Evolutionary conservation across 176 grass and related monocot species (phyloP).

Genomic region (Zoysia pacifica): DNA sequence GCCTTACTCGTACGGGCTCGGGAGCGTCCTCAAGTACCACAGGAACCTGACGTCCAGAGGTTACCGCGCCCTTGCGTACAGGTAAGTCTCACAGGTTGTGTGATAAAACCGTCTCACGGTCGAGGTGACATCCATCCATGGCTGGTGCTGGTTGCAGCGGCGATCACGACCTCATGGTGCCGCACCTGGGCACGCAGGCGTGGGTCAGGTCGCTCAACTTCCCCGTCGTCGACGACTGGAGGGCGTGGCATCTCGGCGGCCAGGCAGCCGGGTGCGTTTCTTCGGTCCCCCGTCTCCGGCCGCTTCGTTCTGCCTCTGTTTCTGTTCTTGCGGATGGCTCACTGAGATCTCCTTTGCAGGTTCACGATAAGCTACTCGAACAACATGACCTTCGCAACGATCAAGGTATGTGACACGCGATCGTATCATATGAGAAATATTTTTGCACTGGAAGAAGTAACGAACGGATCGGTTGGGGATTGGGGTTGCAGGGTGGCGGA

Average conservation of each 20-base stretch:
- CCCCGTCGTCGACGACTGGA: slow-evolving; percentile 40
- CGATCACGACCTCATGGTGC: slow-evolving; percentile 48
- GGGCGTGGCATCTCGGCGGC: slow-evolving; percentile 53
- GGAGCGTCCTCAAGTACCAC: slow-evolving; percentile 46
- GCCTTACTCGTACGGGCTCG: not conserved
- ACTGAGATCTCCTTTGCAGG: not conserved
- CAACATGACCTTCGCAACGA: slow-evolving; percentile 46
- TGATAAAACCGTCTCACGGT: not conserved
- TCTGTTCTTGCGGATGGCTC: not conserved
- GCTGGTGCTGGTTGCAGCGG: slow-evolving; percentile 23
- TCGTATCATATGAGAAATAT: not conserved
- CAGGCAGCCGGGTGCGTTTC: slow-evolving; percentile 47
- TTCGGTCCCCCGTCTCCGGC: not conserved
- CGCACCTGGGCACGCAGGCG: slow-evolving; percentile 48
- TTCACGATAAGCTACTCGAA: slow-evolving; percentile 40
- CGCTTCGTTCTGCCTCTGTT: not conserved
- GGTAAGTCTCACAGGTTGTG: not conserved
- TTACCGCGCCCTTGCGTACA: slow-evolving; percentile 45
- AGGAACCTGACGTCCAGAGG: slow-evolving; percentile 37
- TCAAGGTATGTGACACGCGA: slow-evolving; percentile 20
- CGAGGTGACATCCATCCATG: no score
- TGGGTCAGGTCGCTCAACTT: slow-evolving; percentile 63
- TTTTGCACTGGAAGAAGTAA: not conserved
- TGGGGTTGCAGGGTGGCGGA: slow-evolving; percentile 7
- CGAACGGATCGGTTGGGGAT: no score